phyloP scores from a whole-genome alignment of 2,329 filamentous ascomycete genomes.

The Epicoccum sorghinum region DNA sequence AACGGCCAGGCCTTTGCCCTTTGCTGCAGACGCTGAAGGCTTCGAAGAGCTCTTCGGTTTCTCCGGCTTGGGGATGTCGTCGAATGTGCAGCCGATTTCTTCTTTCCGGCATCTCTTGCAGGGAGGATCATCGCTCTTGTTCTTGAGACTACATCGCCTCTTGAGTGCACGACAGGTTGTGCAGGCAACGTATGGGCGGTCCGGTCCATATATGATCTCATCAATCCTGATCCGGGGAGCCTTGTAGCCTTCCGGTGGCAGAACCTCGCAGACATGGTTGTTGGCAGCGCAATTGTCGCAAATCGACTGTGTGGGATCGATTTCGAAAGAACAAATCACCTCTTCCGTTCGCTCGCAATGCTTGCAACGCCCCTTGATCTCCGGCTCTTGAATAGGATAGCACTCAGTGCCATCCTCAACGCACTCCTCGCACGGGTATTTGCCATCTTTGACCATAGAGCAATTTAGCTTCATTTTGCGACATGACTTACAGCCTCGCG shows the following conservation, averaged over 20 bases:
- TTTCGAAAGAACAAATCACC: slow-evolving; percentile 31
- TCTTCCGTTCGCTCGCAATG: slow-evolving; percentile 23
- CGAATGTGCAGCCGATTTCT: slow-evolving; percentile 40
- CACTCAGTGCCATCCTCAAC: slow-evolving; percentile 32
- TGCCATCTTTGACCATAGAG: slow-evolving; percentile 35
- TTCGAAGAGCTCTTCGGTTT: slow-evolving; percentile 6
- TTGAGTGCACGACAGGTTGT: slow-evolving; percentile 37
- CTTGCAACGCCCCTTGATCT: slow-evolving; percentile 43
- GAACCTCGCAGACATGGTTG: slow-evolving; percentile 20
- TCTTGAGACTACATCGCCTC: slow-evolving; percentile 41
- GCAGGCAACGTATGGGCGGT: slow-evolving; percentile 29
- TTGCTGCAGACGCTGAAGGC: background rate
- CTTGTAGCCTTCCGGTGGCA: slow-evolving; percentile 26
- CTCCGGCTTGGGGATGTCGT: slow-evolving; percentile 22
- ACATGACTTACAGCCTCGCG: slow-evolving; percentile 46
- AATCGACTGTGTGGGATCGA: slow-evolving; percentile 17
- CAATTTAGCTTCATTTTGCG: slow-evolving; percentile 27
- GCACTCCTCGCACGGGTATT: slow-evolving; percentile 36
- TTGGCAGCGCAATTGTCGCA: slow-evolving; percentile 29
- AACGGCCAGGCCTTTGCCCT: no score
- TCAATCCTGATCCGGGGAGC: slow-evolving; percentile 28
- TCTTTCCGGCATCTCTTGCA: slow-evolving; percentile 41
- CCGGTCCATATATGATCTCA: slow-evolving; percentile 23
- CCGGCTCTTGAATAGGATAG: slow-evolving; percentile 39
- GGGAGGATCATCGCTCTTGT: slow-evolving; percentile 34